Conservation (phyloP, 108 stramenopile genomes). For the Fragilaria crotonensis region DNA sequence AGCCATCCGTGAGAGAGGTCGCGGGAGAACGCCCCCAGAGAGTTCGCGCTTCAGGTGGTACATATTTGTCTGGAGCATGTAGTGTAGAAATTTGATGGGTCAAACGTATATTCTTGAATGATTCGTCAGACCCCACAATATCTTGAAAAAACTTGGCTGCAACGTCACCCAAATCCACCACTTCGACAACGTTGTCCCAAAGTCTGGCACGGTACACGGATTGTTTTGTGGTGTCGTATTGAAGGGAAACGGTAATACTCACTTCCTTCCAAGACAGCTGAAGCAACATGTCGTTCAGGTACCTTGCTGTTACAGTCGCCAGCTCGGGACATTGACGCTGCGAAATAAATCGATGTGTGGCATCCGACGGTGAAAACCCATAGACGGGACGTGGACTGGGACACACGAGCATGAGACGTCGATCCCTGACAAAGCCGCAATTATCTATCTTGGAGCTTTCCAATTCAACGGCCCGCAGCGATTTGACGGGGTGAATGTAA, state of each 20-base stretch:
- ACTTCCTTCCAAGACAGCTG: background rate
- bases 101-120: conserved; percentile 42
- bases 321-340: conserved; percentile 68
- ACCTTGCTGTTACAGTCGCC: conserved; percentile 40
- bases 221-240: background rate
- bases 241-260: background rate
- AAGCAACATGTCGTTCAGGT: background rate
- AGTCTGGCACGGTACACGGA: conserved; percentile 35
- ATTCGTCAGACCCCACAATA: conserved; percentile 26
- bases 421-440: conserved; percentile 51
- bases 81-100: conserved; percentile 28
- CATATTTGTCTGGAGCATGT: conserved; percentile 26
- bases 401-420: conserved; percentile 67
- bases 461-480: conserved; percentile 51
- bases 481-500: conserved; percentile 59
- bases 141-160: conserved; percentile 59
- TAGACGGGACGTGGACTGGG: conserved; percentile 35
- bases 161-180: conserved; percentile 70
- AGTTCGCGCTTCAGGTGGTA: conserved; percentile 39
- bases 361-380: conserved; percentile 28
- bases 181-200: conserved; percentile 57
- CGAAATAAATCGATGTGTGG: conserved; percentile 67
- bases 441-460: conserved; percentile 31
- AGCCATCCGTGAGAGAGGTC: conserved; percentile 67
- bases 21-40: conserved; percentile 31